Evolutionary conservation across 441 rosid species (phyloP), one percentile per base, ranked within the genome.

Genomic region (Jatropha multifida): DNA sequence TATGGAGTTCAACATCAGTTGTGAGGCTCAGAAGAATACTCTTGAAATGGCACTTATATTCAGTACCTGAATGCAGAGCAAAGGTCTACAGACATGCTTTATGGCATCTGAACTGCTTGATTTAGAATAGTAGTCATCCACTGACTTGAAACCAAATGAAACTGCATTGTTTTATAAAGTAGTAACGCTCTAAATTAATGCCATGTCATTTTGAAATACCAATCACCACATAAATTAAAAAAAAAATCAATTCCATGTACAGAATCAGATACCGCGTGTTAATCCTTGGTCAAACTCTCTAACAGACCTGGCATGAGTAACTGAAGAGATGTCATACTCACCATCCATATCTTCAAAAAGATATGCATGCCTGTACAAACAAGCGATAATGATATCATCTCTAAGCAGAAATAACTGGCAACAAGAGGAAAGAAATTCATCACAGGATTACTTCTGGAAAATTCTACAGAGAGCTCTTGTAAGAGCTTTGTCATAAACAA

Each of bases 41-140:
- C 44, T 60, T 59, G 48, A 69, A 67, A 17, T 18, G 55, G 49
- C 65, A 49, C 17, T 56, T 17, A 74, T 51, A 68, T 54, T 7
- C 71, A 68, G 79, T 81, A 90, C 97, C 97, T 92, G 98, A 78
- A 94, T 89, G 83, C 95, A 94, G 40, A 94, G 94, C 86, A 94
- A 83, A 49, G 97, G 98, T 7, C 63, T 82, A 4, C 69, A 67
- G 17, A 94, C 89, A 56, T 89, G 73, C 81, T 91, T 89, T 71
- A 94, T 80, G 52, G 78, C 60, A 73, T 88, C 85, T 12, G 90
- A 89, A 81, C 97, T 90, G 86, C 94, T 85, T 11, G 95, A 90
- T 74, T 85, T 82, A 64, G 86, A 84, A 77, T 94, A 94, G 79
- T 94, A 92, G 20, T 94, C 97, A 79, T 91, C 95, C 61, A 87